Base-by-base conservation (phyloP, 2,329 filamentous ascomycete genomes). In the Cryphonectria carpinicola region DNA sequence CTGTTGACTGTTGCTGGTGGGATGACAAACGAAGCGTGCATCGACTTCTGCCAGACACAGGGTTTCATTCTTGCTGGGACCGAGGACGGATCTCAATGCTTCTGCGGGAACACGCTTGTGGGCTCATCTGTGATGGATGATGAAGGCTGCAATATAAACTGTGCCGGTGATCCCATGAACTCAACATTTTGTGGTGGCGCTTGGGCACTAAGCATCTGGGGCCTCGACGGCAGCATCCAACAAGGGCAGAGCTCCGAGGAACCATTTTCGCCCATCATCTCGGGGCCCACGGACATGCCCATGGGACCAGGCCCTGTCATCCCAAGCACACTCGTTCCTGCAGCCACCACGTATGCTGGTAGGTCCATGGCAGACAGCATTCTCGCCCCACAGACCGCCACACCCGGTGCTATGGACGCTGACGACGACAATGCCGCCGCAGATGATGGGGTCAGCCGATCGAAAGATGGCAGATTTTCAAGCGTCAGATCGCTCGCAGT, bases 1-100 rank as follows among this genome's bases (percentile, higher is more conserved):
- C 35, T 69, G 4, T 32, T 67, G 52, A 17, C 41, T 52, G 49
- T 54, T 13, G 46, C 35, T 14, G 64, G 69, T 25, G 69, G 67
- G 7, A 73, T 73, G 71, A 71, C 71, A 11, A 73, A 69, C 43
- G 71, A 61, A 25, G 54, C 25, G 32, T 88, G 87, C 75, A 80
- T 86, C 65, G 76, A 79, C 6, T 83, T 85, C 76, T 89, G 87
- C 77, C 78, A 82, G 10, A 73, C 74, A 46, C 77, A 78, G 61
- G 84, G 85, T 11, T 86, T 80, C 73, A 74, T 78, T 54, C 78
- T 86, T 70, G 84, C 85, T 0, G 85, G 84, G 35, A 86, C 84
- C 25, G 84, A 87, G 74, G 84, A 84, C 37, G 82, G 81, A 46
- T 80, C 81, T 32, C 80, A 82, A 72, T 87, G 85, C 77, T 85